phyloP scores from a whole-genome alignment of 2,329 filamentous ascomycete genomes.

The Alternaria sp. region DNA sequence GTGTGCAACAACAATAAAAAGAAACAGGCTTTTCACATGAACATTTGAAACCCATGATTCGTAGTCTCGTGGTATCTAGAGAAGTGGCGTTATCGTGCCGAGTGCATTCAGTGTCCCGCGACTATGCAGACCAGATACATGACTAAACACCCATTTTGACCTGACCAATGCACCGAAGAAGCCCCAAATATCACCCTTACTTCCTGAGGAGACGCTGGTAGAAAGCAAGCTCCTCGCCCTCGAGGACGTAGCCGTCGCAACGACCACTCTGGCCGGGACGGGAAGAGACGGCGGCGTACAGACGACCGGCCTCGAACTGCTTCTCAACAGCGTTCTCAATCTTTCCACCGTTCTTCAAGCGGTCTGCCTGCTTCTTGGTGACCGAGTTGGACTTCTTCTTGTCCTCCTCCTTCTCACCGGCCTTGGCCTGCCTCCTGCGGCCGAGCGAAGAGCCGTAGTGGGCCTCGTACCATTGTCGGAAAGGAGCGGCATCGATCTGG shows the following conservation, averaged over 20 bases:
- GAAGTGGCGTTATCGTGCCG: constrained; percentile 49
- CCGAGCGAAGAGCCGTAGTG: constrained; percentile 95
- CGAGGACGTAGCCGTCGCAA: constrained; percentile 95
- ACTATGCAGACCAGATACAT: constrained; percentile 54
- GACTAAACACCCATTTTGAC: constrained; percentile 55
- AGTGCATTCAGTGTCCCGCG: constrained; percentile 50
- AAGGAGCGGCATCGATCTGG: constrained; percentile 97
- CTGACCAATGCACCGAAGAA: constrained; percentile 54
- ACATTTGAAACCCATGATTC: constrained; percentile 47
- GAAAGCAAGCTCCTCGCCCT: constrained; percentile 99
- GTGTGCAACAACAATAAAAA: background rate
- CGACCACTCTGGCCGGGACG: constrained; percentile 97
- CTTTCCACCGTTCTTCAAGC: constrained; percentile 86
- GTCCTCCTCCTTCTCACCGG: constrained; percentile 71
- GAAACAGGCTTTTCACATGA: constrained; percentile 28
- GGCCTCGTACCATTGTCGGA: constrained; percentile 99
- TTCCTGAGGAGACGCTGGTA: constrained; percentile 99
- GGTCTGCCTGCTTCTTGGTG: constrained; percentile 93
- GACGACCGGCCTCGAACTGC: constrained; percentile 99
- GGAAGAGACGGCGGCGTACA: constrained; percentile 91
- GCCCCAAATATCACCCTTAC: constrained; percentile 65
- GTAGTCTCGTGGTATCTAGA: constrained; percentile 54
- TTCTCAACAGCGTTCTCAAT: constrained; percentile 91
- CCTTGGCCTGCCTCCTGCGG: constrained; percentile 89
- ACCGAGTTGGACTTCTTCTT: constrained; percentile 99